Percentiles rank a stretch among this genome's conserved stretches.
phyloP scores from a whole-genome alignment of 1,284 basidiomycete species.

The Microbotryum silenes-acaulis region DNA sequence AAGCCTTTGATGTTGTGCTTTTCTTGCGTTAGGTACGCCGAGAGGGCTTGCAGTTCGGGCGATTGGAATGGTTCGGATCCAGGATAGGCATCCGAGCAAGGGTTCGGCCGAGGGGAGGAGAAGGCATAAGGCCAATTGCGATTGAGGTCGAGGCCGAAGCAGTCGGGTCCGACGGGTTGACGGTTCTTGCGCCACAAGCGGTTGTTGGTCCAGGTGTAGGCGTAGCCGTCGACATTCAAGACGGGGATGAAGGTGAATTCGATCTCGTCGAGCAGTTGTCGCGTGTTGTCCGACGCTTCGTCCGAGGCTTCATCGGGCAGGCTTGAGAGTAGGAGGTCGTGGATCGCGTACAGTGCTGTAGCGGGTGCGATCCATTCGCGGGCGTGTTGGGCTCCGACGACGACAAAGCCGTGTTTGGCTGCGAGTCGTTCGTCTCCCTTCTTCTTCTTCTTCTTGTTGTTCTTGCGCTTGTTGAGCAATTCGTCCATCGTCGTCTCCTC shows the following conservation, averaged over 20 bases:
- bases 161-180: slow-evolving; percentile 48
- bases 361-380: slow-evolving; percentile 78
- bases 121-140: slow-evolving; percentile 54
- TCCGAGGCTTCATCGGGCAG: slow-evolving; percentile 39
- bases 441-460: slow-evolving; percentile 7
- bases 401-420: slow-evolving; percentile 50
- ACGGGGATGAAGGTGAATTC: slow-evolving; percentile 69
- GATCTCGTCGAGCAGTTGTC: slow-evolving; percentile 51
- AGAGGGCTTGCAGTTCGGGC: slow-evolving; percentile 65
- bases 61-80: slow-evolving; percentile 55
- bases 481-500: too few species aligned
- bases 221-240: slow-evolving; percentile 78
- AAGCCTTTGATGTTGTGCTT: slow-evolving; percentile 50
- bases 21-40: slow-evolving; percentile 58
- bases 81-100: slow-evolving; percentile 28
- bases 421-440: not conserved
- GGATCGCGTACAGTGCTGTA: slow-evolving; percentile 63
- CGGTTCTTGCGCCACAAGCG: slow-evolving; percentile 81
- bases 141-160: slow-evolving; percentile 72
- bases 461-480: slow-evolving; percentile 11
- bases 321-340: slow-evolving; percentile 54
- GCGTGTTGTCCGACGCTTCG: slow-evolving; percentile 45
- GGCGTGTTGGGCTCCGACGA: slow-evolving; percentile 68
- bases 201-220: slow-evolving; percentile 53
- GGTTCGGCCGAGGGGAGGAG: slow-evolving; percentile 24